A percentile compares a stretch with the other conserved stretches of the same genome.
Evolutionary conservation across 2,329 filamentous ascomycete genomes (phyloP).

Genomic region (Sclerotinia glacialis): DNA sequence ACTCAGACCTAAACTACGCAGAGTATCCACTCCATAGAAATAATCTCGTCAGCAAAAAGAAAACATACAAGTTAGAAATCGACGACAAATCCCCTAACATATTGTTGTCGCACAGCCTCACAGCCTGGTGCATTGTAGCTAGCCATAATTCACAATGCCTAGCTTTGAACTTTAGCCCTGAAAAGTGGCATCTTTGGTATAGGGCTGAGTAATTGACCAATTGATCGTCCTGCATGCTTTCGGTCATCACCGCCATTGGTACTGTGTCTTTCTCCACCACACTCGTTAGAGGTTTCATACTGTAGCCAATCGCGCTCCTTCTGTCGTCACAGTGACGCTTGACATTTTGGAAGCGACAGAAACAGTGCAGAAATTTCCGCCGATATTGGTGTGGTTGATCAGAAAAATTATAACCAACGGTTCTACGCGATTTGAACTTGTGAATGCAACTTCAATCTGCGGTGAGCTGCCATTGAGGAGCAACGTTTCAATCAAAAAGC

Average conservation of each 20-base stretch:
- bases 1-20: constrained; percentile 1
- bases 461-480: constrained; percentile 16
- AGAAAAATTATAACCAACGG: constrained; percentile 5
- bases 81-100: not conserved
- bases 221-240: constrained; percentile 13
- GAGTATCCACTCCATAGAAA: not conserved
- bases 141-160: constrained; percentile 9
- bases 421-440: not conserved
- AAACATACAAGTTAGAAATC: not conserved
- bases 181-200: constrained; percentile 11
- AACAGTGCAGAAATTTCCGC: not conserved
- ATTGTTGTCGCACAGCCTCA: constrained; percentile 7
- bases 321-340: constrained; percentile 12
- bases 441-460: constrained; percentile 18
- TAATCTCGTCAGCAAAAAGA: not conserved
- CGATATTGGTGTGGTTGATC: constrained; percentile 19
- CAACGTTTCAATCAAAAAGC: constrained; percentile 21
- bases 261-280: constrained; percentile 13
- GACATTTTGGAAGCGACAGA: constrained; percentile 12
- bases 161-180: not conserved
- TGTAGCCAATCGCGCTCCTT: constrained; percentile 18
- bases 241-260: constrained; percentile 21
- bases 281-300: constrained; percentile 14
- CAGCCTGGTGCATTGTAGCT: constrained; percentile 18
- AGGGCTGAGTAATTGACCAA: constrained; percentile 19